Percentiles rank a stretch among this genome's conserved stretches.
Conservation (phyloP, 139 green algal genomes). For the Desmodesmus armatus region DNA sequence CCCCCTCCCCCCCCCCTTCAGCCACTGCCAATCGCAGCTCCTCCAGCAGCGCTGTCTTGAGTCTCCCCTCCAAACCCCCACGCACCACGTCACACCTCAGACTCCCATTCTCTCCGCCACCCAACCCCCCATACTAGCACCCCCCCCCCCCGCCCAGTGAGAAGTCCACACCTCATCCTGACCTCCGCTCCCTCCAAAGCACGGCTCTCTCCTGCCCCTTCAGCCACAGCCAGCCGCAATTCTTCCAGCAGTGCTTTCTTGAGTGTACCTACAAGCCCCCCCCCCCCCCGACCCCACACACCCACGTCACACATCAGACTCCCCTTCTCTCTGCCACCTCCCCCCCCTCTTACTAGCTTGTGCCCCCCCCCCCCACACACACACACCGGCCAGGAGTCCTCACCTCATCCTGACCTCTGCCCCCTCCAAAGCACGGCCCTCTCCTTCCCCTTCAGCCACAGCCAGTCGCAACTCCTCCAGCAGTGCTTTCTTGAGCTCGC, state of each 20-base stretch:
- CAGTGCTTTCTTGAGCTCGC: constrained; percentile 39
- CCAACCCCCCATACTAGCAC: no score
- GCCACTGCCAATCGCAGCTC: not conserved
- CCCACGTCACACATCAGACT: not conserved
- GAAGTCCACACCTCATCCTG: constrained; percentile 20
- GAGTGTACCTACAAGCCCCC: constrained; percentile 34
- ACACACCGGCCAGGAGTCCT: no score
- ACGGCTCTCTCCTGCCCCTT: not conserved
- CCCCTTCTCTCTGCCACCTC: no score
- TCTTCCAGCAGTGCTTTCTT: not conserved
- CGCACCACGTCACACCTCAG: not conserved
- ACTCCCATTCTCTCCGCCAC: no score
- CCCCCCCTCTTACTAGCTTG: no score
- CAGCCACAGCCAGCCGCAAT: not conserved
- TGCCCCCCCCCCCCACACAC: no score
- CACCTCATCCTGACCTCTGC: constrained; percentile 6
- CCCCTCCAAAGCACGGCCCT: not conserved
- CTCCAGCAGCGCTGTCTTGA: not conserved
- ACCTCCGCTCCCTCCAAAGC: not conserved
- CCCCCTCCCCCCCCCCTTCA: no score
- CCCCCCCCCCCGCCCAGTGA: no score
- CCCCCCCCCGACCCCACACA: not conserved
- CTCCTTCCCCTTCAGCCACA: not conserved
- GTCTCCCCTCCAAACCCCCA: not conserved
- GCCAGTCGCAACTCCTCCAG: constrained; percentile 28